Evolutionary conservation across 306 rosid species (phyloP), one percentile per base, ranked within the genome.

Genomic region (Cucumis hystrix): DNA sequence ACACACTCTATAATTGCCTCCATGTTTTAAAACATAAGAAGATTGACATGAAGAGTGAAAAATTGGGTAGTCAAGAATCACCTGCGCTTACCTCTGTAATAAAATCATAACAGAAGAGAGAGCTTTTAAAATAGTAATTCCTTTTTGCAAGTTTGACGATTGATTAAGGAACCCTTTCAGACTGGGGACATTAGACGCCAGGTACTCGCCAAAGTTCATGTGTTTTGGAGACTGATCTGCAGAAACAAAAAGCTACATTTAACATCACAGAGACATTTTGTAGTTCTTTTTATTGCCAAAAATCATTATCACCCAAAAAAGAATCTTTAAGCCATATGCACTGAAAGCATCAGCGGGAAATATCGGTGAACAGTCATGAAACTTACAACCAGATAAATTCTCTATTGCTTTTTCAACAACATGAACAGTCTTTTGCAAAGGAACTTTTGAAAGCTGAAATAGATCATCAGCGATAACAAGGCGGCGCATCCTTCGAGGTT

Each of bases 401-500:
- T 90, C 90, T 43, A 84, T 78, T 55, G 88, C 87, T 83, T 85
- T 90, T 73, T 82, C 73, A 78, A 92, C 85, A 73, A 80, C 83
- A n/a, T 73, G 56, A 64, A 84, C 84, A 16, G 87, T 85, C 80
- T 85, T 92, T 81, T 85, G 94, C 7, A 64, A 80, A 83, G 91
- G 92, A 84, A 84, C 85, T 74, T 84, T 86, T 62, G 91, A 89
- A 59, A 89, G 83, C 80, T 87, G 91, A 85, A 92, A 92, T 60
- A 92, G 94, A 79, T 92, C 97, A 82, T 89, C 96, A 16, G 97
- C 96, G 67, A 92, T 83, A 82, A 89, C 80, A 84, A 92, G 79
- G 80, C 85, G 84, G 25, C 88, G 88, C 57, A 78, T 78, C 83
- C 92, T 85, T 83, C 81, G 88, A 79, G 91, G 82, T 82, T 86